phyloP scores from a whole-genome alignment of 805 yeast genomes.

The Metschnikowia corniflorae region DNA sequence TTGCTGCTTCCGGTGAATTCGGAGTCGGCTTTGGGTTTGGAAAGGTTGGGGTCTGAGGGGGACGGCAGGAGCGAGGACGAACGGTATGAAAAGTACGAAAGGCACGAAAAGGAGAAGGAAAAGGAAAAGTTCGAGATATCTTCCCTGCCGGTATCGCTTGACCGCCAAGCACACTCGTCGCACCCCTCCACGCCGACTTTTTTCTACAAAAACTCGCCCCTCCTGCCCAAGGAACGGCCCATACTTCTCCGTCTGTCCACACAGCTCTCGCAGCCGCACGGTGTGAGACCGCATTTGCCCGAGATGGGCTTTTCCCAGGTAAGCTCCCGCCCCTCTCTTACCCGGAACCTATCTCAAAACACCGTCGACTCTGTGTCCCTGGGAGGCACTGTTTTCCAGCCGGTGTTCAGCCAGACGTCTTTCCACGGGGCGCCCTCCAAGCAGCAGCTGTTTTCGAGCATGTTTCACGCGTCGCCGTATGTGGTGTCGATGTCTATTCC shows the following conservation, averaged over 20 bases:
- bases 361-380: constrained; percentile 31
- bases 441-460: not conserved
- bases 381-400: constrained; percentile 10
- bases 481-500: constrained; percentile 43
- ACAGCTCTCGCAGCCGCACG: constrained; percentile 6
- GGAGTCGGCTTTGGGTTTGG: not conserved
- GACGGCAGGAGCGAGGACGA: constrained; percentile 3
- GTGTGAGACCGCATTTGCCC: constrained; percentile 2
- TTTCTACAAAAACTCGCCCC: constrained; percentile 3
- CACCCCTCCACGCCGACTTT: constrained; percentile 4
- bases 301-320: constrained; percentile 7
- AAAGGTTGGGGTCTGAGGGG: not conserved
- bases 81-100: too few species aligned
- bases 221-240: constrained; percentile 12
- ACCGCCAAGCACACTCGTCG: not conserved
- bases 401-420: not conserved
- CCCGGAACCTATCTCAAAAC: constrained; percentile 32
- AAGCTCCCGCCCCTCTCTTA: constrained; percentile 26
- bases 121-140: too few species aligned
- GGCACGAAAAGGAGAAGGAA: too few species aligned
- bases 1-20: constrained; percentile 3
- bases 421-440: not conserved
- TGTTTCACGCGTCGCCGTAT: constrained; percentile 10
- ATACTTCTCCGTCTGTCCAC: constrained; percentile 13
- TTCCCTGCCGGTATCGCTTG: not conserved